Conservation (phyloP, 176 grass and related monocot species). For the Calamus simplicifolius region DNA sequence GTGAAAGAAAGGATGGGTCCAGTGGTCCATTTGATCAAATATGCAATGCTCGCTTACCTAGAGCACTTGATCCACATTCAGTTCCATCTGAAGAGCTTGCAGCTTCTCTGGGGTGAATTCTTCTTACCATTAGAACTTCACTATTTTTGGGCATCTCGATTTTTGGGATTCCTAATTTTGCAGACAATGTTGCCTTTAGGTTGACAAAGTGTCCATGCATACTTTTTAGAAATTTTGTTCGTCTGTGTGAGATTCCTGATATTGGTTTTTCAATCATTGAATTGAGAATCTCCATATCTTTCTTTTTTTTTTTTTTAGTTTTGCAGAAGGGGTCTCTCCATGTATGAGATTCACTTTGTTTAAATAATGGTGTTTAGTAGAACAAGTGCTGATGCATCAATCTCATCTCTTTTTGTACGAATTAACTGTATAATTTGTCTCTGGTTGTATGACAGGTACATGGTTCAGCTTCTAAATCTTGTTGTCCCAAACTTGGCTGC, state of each 20-base stretch:
- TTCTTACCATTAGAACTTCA: slow-evolving; percentile 7
- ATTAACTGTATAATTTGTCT: slow-evolving; percentile 7
- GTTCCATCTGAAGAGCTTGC: slow-evolving; percentile 87
- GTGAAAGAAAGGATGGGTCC: slow-evolving; percentile 60
- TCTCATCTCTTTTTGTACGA: background rate
- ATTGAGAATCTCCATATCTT: slow-evolving; percentile 3
- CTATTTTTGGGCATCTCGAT: too few relatives aligned
- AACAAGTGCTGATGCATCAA: too few relatives aligned
- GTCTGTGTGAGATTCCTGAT: too few relatives aligned
- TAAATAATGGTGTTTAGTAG: too few relatives aligned
- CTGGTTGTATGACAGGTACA: slow-evolving; percentile 48
- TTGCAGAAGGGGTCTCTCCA: too few relatives aligned
- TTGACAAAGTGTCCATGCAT: too few relatives aligned
- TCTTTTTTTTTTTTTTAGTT: background rate
- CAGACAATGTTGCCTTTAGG: too few relatives aligned
- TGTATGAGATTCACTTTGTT: too few relatives aligned
- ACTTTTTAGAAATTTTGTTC: too few relatives aligned
- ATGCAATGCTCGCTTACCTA: slow-evolving; percentile 62
- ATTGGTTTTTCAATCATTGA: too few relatives aligned
- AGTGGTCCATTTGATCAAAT: slow-evolving; percentile 74
- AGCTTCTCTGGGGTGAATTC: slow-evolving; percentile 76
- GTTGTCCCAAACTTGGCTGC: slow-evolving; percentile 70
- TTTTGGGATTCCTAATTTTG: too few relatives aligned
- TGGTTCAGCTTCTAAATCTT: slow-evolving; percentile 77
- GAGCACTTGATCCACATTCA: slow-evolving; percentile 83